Conservation (phyloP, 768 basidiomycete genomes). For the Ramaria sp. region DNA sequence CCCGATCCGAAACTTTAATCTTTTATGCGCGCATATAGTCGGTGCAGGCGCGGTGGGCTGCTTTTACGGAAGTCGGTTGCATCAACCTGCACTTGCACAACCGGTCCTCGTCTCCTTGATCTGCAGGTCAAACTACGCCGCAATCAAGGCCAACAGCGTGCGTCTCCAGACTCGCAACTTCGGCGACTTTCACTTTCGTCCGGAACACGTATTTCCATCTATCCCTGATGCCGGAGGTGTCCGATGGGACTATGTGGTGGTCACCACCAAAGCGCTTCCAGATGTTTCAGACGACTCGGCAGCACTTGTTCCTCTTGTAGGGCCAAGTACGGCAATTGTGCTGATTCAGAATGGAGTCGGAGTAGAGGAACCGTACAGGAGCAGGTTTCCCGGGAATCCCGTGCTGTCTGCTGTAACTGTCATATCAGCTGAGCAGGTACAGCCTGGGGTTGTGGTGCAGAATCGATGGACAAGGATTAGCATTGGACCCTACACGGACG, state of each 20-base stretch:
- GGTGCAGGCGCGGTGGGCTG: constrained; percentile 21
- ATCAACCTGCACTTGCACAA: constrained; percentile 12
- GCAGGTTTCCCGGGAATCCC: constrained; percentile 15
- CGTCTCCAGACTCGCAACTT: constrained; percentile 18
- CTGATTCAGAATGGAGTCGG: constrained; percentile 23
- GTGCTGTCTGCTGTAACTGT: constrained; percentile 21
- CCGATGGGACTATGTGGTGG: constrained; percentile 19
- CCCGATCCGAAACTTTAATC: too few species aligned
- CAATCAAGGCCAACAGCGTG: constrained; percentile 18
- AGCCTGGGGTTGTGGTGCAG: constrained; percentile 17
- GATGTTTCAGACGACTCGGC: constrained; percentile 18
- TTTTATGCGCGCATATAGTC: constrained; percentile 11
- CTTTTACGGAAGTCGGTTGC: constrained; percentile 20
- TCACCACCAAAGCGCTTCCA: constrained; percentile 22
- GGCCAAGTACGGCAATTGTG: constrained; percentile 14
- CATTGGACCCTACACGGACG: constrained; percentile 18
- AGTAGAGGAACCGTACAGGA: constrained; percentile 19
- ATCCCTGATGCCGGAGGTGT: constrained; percentile 13
- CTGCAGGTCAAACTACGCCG: constrained; percentile 20
- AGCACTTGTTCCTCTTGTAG: constrained; percentile 11
- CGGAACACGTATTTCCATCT: constrained; percentile 16
- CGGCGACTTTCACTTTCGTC: constrained; percentile 19
- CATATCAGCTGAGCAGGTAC: constrained; percentile 19
- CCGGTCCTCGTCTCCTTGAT: constrained; percentile 17
- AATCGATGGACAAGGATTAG: constrained; percentile 21